A percentile compares a stretch with the other conserved stretches of the same genome.
These are phyloP conservation scores for Nyssa sinensis DNA, from an alignment of 148 eudicot genomes.

Conservation along the genomic window DNA sequence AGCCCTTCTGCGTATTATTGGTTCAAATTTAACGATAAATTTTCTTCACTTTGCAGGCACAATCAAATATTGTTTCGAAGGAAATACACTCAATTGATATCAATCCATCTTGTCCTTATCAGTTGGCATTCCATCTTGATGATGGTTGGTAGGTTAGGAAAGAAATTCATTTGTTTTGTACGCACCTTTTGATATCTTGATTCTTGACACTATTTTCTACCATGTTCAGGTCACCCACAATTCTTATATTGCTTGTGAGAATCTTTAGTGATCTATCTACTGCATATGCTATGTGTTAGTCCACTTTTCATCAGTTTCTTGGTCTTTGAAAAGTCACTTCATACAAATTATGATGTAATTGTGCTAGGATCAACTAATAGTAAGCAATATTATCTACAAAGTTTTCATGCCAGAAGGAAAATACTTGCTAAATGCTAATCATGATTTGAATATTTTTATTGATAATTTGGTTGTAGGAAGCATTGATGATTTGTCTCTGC, in stretches of 20 bases:
- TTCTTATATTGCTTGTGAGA: background rate
- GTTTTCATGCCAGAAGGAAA: background rate
- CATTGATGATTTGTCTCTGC: no score
- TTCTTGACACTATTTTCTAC: background rate
- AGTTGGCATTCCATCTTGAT: conserved; percentile 91
- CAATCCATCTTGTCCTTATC: conserved; percentile 69
- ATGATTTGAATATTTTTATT: background rate
- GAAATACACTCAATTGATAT: conserved; percentile 80
- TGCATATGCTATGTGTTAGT: background rate
- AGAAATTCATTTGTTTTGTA: background rate
- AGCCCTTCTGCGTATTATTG: background rate
- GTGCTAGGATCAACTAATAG: background rate
- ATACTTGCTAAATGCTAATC: background rate
- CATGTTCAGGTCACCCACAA: background rate
- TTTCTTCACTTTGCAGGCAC: conserved; percentile 59
- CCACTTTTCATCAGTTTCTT: background rate
- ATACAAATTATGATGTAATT: background rate
- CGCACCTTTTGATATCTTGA: background rate
- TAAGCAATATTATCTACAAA: background rate
- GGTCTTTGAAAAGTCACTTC: background rate
- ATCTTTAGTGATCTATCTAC: background rate
- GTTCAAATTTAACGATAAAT: background rate
- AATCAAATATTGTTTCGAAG: conserved; percentile 69
- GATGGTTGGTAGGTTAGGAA: conserved; percentile 82
- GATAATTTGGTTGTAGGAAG: background rate